Conservation (phyloP, 371 early-diverging fungal genomes). For the Mucor plumbeus region DNA sequence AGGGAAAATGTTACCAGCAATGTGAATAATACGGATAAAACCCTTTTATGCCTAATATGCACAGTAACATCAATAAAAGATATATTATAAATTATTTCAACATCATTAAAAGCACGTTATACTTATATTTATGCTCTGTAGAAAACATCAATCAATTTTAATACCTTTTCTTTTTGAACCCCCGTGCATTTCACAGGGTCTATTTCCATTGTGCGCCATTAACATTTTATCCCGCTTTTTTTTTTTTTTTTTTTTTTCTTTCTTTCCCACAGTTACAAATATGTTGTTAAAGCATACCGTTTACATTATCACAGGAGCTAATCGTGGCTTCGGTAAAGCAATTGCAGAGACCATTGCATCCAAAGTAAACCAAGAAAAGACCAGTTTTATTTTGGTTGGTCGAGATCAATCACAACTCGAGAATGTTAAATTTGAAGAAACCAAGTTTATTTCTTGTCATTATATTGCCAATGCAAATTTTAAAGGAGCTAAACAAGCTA, state of each 20-base stretch:
- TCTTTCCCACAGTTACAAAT: constrained; percentile 13
- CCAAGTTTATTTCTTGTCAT: constrained; percentile 13
- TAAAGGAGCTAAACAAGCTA: constrained; percentile 24
- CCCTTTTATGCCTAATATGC: no score
- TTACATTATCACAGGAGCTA: constrained; percentile 81
- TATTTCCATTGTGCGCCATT: no score
- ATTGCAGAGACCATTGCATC: constrained; percentile 54
- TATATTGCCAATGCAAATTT: constrained; percentile 29
- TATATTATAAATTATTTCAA: no score
- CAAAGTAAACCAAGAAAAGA: constrained; percentile 22
- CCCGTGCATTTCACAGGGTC: no score
- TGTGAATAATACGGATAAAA: no score
- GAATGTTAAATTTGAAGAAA: constrained; percentile 13
- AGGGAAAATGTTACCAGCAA: no score
- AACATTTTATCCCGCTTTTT: no score
- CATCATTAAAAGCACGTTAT: no score
- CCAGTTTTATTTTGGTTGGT: constrained; percentile 63
- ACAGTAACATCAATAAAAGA: no score
- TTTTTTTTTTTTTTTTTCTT: not conserved
- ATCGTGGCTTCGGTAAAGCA: constrained; percentile 79
- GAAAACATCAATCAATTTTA: no score
- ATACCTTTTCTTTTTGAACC: no score
- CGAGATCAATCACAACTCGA: constrained; percentile 41
- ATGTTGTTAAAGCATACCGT: constrained; percentile 29
- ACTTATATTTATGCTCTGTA: no score